Evolutionary conservation across 192 early-diverging fungal species (phyloP), one percentile per base, ranked within the genome.

Genomic region (Coemansia erecta): DNA sequence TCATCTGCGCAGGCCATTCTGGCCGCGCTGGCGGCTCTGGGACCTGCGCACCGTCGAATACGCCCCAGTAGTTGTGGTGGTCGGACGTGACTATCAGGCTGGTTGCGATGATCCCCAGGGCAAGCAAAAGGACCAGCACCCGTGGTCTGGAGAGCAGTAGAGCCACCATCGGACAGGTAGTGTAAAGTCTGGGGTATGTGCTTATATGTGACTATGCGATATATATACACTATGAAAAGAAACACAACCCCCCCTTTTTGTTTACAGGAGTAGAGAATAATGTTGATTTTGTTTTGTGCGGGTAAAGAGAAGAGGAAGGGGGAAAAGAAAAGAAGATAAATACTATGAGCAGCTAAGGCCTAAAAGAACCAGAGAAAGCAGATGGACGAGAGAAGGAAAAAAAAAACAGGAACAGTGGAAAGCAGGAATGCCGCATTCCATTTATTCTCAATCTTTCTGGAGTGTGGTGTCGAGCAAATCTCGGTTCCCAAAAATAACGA

Each of bases 21-120:
- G 47, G 47, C 22, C 10, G 10, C 1, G 47, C 22, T 10, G 47
- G 47, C 3, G n/a, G 4, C 1, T 49, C 47, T 6, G 33, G 15
- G 13, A 35, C 37, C 8, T 26, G 22, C 8, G 33, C 12, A 22
- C 48, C 54, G 26, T 19, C 48, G 48, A 64, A 58, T 22, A 45
- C 63, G 1, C 63, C 63, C 63, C 55, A 64, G 55, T 64, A 64
- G 53, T 51, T 49, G 53, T 68, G 58, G 42, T 51, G 53, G 44
- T 55, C 45, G 1, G 58, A 60, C 39, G 53, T 61, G 8, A 56
- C 48, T 0, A 67, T 49, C 17, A 68, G 15, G 18, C 58, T 68
- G 41, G 65, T 68, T 21, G 22, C 45, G 3, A 68, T 15, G 39
- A 68, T 56, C 2, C 65, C 65, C 23, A 46, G 35, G 0, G 53